Conservation (phyloP, 345 rosid genomes). For the Clausena lansium region DNA sequence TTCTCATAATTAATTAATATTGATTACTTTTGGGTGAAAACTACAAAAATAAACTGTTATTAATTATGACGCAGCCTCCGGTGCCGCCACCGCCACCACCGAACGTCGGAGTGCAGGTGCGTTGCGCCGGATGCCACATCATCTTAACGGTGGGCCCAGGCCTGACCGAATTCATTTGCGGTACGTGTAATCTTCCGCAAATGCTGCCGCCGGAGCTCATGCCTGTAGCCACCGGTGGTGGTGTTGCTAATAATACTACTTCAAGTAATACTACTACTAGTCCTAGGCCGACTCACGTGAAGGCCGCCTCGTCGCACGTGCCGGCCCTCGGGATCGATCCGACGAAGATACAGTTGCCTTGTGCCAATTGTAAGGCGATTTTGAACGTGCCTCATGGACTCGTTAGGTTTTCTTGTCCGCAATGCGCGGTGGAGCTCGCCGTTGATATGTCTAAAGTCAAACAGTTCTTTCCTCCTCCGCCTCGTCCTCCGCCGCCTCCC, state of each 20-base stretch:
- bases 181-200: constrained; percentile 85
- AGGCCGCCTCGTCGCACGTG: constrained; percentile 32
- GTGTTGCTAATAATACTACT: neutral
- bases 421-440: constrained; percentile 80
- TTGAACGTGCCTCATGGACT: constrained; percentile 94
- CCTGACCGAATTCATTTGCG: constrained; percentile 74
- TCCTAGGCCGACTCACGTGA: neutral
- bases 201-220: constrained; percentile 96
- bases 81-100: constrained; percentile 52
- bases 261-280: neutral
- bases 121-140: constrained; percentile 92
- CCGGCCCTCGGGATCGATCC: constrained; percentile 98
- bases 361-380: constrained; percentile 90
- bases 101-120: constrained; percentile 72
- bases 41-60: neutral
- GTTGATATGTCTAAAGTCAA: constrained; percentile 70
- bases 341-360: constrained; percentile 93
- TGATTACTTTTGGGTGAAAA: neutral
- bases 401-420: constrained; percentile 82
- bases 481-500: constrained; percentile 45
- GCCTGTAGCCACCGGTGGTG: constrained; percentile 23
- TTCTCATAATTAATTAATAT: neutral
- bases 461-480: constrained; percentile 42
- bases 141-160: constrained; percentile 73
- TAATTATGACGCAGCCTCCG: constrained; percentile 73